Conservation (phyloP, 2,329 filamentous ascomycete species). For the Nigrospora sphaerica region DNA sequence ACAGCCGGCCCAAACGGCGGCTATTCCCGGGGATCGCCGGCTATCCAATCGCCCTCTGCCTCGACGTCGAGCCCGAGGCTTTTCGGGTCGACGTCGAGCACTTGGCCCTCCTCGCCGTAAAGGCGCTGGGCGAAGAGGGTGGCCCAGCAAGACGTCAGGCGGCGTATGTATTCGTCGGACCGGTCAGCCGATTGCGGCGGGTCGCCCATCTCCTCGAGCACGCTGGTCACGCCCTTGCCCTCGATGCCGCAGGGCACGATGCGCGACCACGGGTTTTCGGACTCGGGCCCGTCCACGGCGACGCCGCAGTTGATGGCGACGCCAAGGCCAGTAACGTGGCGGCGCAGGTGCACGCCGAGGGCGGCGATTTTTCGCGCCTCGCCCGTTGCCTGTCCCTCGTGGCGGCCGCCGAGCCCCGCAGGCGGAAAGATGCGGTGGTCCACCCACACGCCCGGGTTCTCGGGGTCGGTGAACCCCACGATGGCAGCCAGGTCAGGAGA, state of each 20-base stretch:
- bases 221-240: slow-evolving; percentile 71
- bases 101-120: too few species aligned
- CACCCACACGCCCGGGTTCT: slow-evolving; percentile 83
- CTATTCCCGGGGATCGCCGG: too few species aligned
- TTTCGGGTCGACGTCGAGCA: too few species aligned
- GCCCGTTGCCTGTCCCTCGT: slow-evolving; percentile 10
- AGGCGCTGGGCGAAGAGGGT: too few species aligned
- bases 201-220: slow-evolving; percentile 44
- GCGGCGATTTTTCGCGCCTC: slow-evolving; percentile 73
- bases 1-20: too few species aligned
- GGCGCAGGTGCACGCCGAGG: slow-evolving; percentile 81
- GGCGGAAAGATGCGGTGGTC: slow-evolving; percentile 15
- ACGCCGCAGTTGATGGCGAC: slow-evolving; percentile 72
- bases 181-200: slow-evolving; percentile 9
- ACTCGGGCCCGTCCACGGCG: slow-evolving; percentile 34
- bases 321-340: slow-evolving; percentile 79
- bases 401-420: not conserved
- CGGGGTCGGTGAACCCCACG: slow-evolving; percentile 35
- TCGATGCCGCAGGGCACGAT: slow-evolving; percentile 88
- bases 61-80: too few species aligned
- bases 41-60: too few species aligned
- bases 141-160: too few species aligned
- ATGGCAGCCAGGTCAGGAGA: slow-evolving; percentile 33
- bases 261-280: slow-evolving; percentile 49
- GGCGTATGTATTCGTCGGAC: too few species aligned